These are phyloP conservation scores for Limonium bicolor DNA, from an alignment of 148 eudicot species.

Conservation along the genomic window DNA sequence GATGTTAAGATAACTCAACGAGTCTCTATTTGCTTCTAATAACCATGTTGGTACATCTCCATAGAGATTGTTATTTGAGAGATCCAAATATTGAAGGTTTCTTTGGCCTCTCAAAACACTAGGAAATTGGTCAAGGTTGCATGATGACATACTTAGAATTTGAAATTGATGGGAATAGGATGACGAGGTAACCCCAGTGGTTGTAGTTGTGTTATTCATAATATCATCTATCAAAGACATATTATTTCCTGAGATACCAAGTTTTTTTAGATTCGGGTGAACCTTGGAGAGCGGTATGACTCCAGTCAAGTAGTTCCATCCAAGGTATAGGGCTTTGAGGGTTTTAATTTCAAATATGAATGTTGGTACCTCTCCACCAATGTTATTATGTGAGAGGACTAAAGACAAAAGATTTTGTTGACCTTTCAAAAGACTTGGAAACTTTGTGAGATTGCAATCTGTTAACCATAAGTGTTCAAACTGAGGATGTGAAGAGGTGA, in stretches of 20 bases:
- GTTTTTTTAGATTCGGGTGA: background rate
- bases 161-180: background rate
- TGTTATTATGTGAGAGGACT: slow-evolving; percentile 9
- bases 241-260: slow-evolving; percentile 8
- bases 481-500: background rate
- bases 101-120: background rate
- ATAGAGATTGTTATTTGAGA: slow-evolving; percentile 10
- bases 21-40: background rate
- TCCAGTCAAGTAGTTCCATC: slow-evolving; percentile 13
- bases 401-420: background rate
- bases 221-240: background rate
- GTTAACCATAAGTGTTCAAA: background rate
- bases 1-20: too few species aligned
- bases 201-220: too few species aligned
- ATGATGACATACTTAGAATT: background rate
- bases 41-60: slow-evolving; percentile 14
- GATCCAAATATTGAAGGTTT: slow-evolving; percentile 2
- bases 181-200: background rate
- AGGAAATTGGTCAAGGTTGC: slow-evolving; percentile 11
- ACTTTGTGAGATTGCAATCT: slow-evolving; percentile 10
- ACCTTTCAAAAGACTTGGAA: slow-evolving; percentile 2
- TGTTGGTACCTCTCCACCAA: slow-evolving; percentile 3
- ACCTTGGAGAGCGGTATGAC: slow-evolving; percentile 1
- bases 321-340: background rate
- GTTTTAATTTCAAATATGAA: background rate